A percentile compares a stretch with the other conserved stretches of the same genome.
Evolutionary conservation across 2,329 filamentous ascomycete genomes (phyloP).

Genomic region (Alternaria ethzedia): DNA sequence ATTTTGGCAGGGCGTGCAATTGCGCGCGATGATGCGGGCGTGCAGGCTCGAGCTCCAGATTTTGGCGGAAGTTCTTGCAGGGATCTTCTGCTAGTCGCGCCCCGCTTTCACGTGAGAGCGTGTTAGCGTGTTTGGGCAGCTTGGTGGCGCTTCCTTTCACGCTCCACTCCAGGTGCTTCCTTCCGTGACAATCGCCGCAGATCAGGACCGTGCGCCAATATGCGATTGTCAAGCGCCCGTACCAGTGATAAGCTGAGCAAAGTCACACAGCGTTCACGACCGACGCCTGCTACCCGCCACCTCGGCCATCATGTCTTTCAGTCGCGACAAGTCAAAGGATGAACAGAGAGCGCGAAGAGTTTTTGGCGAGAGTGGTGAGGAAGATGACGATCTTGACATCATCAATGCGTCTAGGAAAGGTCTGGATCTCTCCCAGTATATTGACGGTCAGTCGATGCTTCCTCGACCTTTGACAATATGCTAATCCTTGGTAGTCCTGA

Average conservation of each 20-base stretch:
- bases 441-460: constrained; percentile 32
- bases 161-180: neutral
- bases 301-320: constrained; percentile 22
- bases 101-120: constrained; percentile 40
- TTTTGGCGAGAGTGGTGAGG: no score
- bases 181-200: neutral
- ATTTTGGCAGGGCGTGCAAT: neutral
- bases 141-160: neutral
- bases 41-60: constrained; percentile 9
- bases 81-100: constrained; percentile 3
- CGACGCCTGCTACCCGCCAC: neutral
- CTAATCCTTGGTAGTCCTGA: constrained; percentile 30
- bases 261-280: neutral
- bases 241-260: neutral
- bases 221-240: neutral
- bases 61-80: constrained; percentile 9
- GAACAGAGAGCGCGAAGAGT: no score
- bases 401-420: constrained; percentile 42
- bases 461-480: neutral
- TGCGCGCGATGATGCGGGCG: constrained; percentile 4
- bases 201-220: neutral
- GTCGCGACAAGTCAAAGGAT: constrained; percentile 16
- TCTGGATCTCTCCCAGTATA: constrained; percentile 42
- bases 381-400: constrained; percentile 53
- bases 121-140: constrained; percentile 22